phyloP scores from a whole-genome alignment of 192 early-diverging fungal species.

The Coemansia sp. region DNA sequence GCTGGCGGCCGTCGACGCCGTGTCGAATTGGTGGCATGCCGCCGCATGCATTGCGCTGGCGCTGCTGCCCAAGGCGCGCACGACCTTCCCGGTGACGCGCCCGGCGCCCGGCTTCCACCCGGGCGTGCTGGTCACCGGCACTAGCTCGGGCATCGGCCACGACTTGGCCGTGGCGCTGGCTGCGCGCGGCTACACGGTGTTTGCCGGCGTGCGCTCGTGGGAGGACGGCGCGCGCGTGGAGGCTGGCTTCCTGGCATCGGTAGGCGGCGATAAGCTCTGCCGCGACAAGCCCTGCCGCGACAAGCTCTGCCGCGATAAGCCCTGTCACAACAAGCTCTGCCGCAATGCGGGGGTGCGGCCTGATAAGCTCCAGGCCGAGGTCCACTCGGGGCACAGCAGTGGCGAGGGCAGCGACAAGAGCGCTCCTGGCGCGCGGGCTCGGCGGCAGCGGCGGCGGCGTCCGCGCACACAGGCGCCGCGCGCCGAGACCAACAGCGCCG shows the following conservation, averaged over 20 bases:
- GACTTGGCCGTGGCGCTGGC: conserved; percentile 51
- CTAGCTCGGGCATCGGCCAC: conserved; percentile 53
- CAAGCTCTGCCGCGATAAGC: too few species aligned
- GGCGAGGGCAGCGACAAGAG: too few species aligned
- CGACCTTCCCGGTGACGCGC: conserved; percentile 23
- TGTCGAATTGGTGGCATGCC: conserved; percentile 50
- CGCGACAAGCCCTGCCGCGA: too few species aligned
- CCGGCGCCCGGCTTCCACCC: conserved; percentile 36
- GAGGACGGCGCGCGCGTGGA: conserved; percentile 49
- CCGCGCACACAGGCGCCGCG: conserved; percentile 1
- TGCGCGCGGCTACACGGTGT: conserved; percentile 49
- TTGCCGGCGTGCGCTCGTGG: conserved; percentile 52
- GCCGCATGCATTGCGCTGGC: conserved; percentile 33
- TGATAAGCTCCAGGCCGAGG: neutral
- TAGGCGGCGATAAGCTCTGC: conserved; percentile 12
- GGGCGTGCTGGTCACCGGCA: conserved; percentile 51
- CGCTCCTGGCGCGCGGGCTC: conserved; percentile 5
- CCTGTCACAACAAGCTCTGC: too few species aligned
- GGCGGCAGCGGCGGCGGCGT: conserved; percentile 16
- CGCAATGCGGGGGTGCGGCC: too few species aligned
- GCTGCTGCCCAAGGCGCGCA: conserved; percentile 47
- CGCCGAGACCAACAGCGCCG: too few species aligned
- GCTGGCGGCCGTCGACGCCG: conserved; percentile 32
- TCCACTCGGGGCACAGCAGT: too few species aligned
- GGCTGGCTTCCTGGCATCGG: conserved; percentile 28